phyloP scores from a whole-genome alignment of 2,329 filamentous ascomycete species.

The Penicillium sp. region DNA sequence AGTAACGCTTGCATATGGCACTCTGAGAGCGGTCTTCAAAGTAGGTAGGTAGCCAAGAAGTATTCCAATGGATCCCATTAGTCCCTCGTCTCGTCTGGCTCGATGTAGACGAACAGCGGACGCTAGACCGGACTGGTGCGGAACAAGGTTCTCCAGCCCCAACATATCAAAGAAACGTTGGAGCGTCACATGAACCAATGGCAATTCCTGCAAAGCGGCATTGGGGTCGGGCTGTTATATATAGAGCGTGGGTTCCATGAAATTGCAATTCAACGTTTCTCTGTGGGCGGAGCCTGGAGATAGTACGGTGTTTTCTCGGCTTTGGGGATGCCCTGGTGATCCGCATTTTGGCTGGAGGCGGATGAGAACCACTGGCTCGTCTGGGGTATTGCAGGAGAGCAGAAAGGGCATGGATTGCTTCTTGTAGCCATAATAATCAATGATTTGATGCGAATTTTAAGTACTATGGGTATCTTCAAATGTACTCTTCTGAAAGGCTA shows the following conservation, averaged over 20 bases:
- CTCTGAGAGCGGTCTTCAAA: constrained; percentile 13
- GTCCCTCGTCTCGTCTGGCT: constrained; percentile 16
- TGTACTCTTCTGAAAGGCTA: not conserved
- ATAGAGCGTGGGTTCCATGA: not conserved
- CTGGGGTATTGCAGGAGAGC: not conserved
- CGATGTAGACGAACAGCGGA: constrained; percentile 15
- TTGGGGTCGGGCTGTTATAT: not conserved
- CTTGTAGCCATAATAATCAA: not conserved
- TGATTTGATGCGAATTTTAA: not conserved
- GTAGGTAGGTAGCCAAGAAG: constrained; percentile 9
- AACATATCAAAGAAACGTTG: constrained; percentile 8
- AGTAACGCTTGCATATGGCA: not conserved
- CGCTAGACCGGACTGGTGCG: constrained; percentile 19
- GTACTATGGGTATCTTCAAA: not conserved
- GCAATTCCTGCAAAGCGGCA: not conserved
- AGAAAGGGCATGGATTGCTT: not conserved
- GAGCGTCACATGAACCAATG: constrained; percentile 9
- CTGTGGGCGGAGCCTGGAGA: constrained; percentile 11
- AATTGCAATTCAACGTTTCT: not conserved
- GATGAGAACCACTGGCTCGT: constrained; percentile 5
- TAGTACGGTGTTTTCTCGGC: constrained; percentile 22
- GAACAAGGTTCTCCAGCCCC: constrained; percentile 14
- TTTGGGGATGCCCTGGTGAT: not conserved
- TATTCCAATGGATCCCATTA: constrained; percentile 19
- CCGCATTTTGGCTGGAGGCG: not conserved